Evolutionary conservation across 163 green algal genomes (phyloP).

Genomic region (Prototheca cutis): DNA sequence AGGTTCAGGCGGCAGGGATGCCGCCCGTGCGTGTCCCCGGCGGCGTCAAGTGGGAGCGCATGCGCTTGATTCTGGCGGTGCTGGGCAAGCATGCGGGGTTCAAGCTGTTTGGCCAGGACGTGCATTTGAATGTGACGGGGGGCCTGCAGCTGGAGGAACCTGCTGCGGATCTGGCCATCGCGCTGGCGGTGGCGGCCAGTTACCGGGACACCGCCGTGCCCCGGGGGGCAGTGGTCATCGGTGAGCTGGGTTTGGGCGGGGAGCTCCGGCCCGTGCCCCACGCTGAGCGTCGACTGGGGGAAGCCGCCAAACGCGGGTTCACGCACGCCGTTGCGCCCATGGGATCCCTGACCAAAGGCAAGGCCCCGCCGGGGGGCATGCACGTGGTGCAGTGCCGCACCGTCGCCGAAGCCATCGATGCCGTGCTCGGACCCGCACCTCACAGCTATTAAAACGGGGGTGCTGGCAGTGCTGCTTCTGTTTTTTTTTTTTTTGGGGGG

Average conservation of each 20-base stretch:
- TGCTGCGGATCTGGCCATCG: constrained; percentile 70
- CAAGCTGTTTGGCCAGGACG: constrained; percentile 31
- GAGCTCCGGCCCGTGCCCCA: constrained; percentile 43
- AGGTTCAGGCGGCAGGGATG: neutral
- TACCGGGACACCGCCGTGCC: constrained; percentile 40
- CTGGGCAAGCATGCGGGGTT: constrained; percentile 59
- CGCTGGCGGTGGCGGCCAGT: constrained; percentile 56
- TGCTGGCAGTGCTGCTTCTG: too few relatives aligned
- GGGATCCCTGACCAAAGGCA: neutral
- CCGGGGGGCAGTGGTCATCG: constrained; percentile 27
- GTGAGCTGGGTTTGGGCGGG: constrained; percentile 44
- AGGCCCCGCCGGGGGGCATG: constrained; percentile 1
- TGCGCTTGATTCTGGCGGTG: constrained; percentile 64
- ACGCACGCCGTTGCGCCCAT: constrained; percentile 6
- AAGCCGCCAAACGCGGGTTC: constrained; percentile 51
- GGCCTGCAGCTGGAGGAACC: constrained; percentile 55
- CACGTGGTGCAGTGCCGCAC: constrained; percentile 13
- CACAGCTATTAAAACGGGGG: too few relatives aligned
- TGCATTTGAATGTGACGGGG: constrained; percentile 71
- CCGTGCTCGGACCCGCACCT: constrained; percentile 21
- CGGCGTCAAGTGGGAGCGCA: constrained; percentile 43
- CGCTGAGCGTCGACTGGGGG: constrained; percentile 39
- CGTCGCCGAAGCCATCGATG: constrained; percentile 20
- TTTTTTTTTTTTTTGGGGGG: too few relatives aligned
- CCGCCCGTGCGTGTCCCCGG: constrained; percentile 26